Percentiles rank a stretch among this genome's conserved stretches.
These are phyloP conservation scores for Oryza meyeriana DNA, from an alignment of 176 grass and related monocot species.

Conservation along the genomic window DNA sequence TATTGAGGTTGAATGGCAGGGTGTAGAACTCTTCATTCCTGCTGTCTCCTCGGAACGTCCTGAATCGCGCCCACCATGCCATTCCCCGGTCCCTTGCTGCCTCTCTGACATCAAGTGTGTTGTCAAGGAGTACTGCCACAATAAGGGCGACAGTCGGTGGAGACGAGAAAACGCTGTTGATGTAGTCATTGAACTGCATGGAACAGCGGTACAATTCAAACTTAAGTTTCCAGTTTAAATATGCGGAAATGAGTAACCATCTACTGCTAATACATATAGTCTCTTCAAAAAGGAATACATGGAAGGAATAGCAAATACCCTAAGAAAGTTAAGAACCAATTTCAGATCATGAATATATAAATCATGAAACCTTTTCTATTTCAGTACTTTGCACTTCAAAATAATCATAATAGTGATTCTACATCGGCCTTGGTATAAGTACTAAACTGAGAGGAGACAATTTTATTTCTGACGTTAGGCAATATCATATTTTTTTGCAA, in stretches of 20 bases:
- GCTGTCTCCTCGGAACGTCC: constrained; percentile 81
- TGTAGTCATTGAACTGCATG: constrained; percentile 94
- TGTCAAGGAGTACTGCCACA: constrained; percentile 75
- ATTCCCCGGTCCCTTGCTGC: constrained; percentile 75
- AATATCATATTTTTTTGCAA: background rate
- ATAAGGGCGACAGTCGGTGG: constrained; percentile 78
- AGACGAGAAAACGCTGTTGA: constrained; percentile 91
- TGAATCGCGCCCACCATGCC: constrained; percentile 85
- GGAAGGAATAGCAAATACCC: background rate
- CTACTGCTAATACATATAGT: too few relatives aligned
- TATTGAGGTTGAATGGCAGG: constrained; percentile 89
- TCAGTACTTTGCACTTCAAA: background rate
- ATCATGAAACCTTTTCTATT: background rate
- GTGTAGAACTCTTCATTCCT: constrained; percentile 92
- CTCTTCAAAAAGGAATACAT: too few relatives aligned
- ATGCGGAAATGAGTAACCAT: background rate
- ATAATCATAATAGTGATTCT: background rate
- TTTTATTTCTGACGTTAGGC: background rate
- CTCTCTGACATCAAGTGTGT: constrained; percentile 74
- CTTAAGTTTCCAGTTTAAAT: background rate
- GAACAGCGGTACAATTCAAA: background rate
- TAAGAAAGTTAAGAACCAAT: background rate
- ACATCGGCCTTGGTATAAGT: background rate
- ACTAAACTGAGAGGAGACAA: background rate
- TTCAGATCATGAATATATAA: background rate